Percentiles rank a stretch among this genome's conserved stretches.
Evolutionary conservation across 2,329 filamentous ascomycete genomes (phyloP).

Genomic region (Chaetomium sp.): DNA sequence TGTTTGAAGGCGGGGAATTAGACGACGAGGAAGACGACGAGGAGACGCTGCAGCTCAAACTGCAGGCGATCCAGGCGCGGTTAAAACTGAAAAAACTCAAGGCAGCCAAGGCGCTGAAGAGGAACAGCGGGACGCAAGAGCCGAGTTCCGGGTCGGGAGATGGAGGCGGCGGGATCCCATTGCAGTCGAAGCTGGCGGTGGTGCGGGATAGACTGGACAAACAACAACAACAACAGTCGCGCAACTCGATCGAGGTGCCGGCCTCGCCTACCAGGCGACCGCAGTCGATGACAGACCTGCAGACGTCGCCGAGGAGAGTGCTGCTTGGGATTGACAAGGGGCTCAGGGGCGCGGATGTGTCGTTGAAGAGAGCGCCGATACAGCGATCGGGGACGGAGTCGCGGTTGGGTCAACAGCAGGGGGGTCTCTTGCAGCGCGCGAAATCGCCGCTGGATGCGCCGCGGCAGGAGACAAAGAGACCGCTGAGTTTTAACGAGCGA

Average conservation of each 20-base stretch:
- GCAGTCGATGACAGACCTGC: constrained; percentile 42
- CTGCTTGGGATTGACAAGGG: constrained; percentile 87
- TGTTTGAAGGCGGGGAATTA: constrained; percentile 29
- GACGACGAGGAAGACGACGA: constrained; percentile 70
- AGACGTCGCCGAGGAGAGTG: constrained; percentile 71
- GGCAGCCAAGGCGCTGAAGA: constrained; percentile 46
- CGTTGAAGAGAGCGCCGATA: constrained; percentile 65
- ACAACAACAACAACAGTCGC: constrained; percentile 28
- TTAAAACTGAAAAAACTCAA: constrained; percentile 83
- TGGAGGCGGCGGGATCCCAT: constrained; percentile 23
- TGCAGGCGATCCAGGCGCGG: constrained; percentile 82
- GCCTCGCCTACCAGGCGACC: constrained; percentile 61
- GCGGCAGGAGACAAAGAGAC: constrained; percentile 29
- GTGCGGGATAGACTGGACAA: constrained; percentile 22
- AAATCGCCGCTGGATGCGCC: constrained; percentile 32
- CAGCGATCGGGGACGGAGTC: constrained; percentile 28
- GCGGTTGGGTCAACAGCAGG: constrained; percentile 22
- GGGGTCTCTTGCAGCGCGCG: constrained; percentile 40
- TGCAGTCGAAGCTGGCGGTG: constrained; percentile 24
- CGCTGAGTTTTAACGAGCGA: constrained; percentile 73
- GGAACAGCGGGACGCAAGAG: constrained; percentile 10
- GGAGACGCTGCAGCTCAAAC: constrained; percentile 77
- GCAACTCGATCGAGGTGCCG: constrained; percentile 61
- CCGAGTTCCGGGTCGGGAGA: constrained; percentile 2
- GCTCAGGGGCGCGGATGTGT: constrained; percentile 67